Evolutionary conservation across 169 alveolate species (phyloP), one percentile per base, ranked within the genome.

Genomic region (Miamiensis avidus): DNA sequence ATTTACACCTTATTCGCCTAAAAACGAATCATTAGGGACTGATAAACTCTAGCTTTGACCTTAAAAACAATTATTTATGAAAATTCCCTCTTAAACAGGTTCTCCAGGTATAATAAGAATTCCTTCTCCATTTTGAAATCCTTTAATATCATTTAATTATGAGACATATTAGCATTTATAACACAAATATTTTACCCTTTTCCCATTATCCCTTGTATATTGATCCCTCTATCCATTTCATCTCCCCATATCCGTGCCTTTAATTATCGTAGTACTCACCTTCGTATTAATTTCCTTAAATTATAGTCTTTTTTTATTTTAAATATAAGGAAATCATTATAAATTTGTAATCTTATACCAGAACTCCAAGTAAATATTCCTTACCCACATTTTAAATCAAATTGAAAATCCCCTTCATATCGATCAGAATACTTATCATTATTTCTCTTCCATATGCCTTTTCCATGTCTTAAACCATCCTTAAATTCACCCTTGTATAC

Each of bases 161-260:
- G 16, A 0, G 33, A 33, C 6, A 34, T 1, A 31, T 15, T 31
- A 77, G n/a, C 1, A 31, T 27, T 31, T 6, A 16, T 33, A 15
- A 33, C 65, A 32, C 16, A 25, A 31, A 27, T 25, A 20, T 33
- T 29, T 31, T 4, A 26, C 33, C 27, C 25, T 31, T 11, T 31
- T 77, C 82, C 94, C 94, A 90, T 11, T 90, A 86, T 30, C 94
- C 94, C 75, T 86, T 78, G 78, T 86, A 90, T 1, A 83, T 32
- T 28, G 91, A 85, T 20, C 76, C 78, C 77, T 90, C 94, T 16
- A 89, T 85, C 94, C 94, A 90, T 25, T 74, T 74, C 87, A 90
- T 90, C 73, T 90, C 91, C 1, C 94, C 94, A 74, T 82, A 90
- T 65, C 94, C 94, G 78, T 86, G 82, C 73, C 94, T 76, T 34